phyloP scores from a whole-genome alignment of 768 basidiomycete genomes.

The Tylopilus cervinicoccineus region DNA sequence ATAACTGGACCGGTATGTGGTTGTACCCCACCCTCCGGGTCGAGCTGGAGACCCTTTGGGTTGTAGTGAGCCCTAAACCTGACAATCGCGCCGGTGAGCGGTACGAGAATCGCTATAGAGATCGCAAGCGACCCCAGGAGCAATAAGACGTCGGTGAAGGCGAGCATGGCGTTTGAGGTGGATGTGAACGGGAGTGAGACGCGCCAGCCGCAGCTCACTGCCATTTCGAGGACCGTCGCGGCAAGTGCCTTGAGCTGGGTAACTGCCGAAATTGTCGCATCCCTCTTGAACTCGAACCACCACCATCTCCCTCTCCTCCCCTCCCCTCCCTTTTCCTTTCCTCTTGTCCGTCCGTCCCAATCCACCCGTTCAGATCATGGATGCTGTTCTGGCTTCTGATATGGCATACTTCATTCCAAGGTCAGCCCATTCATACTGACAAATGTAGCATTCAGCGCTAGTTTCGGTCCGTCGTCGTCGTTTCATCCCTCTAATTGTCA shows the following conservation, averaged over 20 bases:
- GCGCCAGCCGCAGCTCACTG: conserved; percentile 2
- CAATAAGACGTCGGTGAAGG: conserved; percentile 38
- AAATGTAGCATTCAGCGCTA: background rate
- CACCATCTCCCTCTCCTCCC: conserved; percentile 18
- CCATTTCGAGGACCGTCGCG: conserved; percentile 18
- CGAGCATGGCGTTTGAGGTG: conserved; percentile 26
- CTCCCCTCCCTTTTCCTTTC: background rate
- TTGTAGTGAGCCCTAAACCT: conserved; percentile 83
- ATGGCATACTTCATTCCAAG: background rate
- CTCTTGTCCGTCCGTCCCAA: background rate
- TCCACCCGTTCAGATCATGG: background rate
- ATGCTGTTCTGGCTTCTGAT: background rate
- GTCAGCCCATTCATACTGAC: background rate
- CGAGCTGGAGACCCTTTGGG: conserved; percentile 78
- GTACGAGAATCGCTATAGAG: conserved; percentile 56
- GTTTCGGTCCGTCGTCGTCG: background rate
- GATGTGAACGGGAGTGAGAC: background rate
- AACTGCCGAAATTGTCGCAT: conserved; percentile 18
- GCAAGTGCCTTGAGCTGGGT: conserved; percentile 27
- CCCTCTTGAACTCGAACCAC: conserved; percentile 31
- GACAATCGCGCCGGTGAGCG: conserved; percentile 65
- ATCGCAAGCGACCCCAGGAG: conserved; percentile 43
- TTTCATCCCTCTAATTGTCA: no score
- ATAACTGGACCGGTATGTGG: conserved; percentile 78
- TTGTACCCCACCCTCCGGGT: conserved; percentile 70